A percentile compares a stretch with the other conserved stretches of the same genome.
phyloP scores from a whole-genome alignment of 768 basidiomycete species.

The Sporobolomyces pararoseus region DNA sequence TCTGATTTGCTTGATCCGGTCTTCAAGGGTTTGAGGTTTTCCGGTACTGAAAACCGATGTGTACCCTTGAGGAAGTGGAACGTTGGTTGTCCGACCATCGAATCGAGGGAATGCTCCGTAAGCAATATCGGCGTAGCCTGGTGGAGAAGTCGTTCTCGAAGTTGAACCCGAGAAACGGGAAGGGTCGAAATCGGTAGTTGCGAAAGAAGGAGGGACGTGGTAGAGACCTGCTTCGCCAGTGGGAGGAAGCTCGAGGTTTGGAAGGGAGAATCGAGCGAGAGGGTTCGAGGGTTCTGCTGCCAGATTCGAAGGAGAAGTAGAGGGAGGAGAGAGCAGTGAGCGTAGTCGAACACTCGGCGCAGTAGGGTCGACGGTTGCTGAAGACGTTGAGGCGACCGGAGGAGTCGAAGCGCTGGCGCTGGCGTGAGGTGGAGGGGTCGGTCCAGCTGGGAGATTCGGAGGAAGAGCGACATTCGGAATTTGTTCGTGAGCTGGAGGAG shows the following conservation, averaged over 20 bases:
- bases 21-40: constrained; percentile 15
- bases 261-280: constrained; percentile 37
- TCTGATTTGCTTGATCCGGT: constrained; percentile 10
- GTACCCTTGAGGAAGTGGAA: not conserved
- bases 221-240: constrained; percentile 38
- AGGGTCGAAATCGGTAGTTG: constrained; percentile 24
- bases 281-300: constrained; percentile 12
- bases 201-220: constrained; percentile 21
- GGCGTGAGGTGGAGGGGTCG: constrained; percentile 41
- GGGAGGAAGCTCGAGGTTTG: constrained; percentile 27
- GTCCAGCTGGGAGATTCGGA: constrained; percentile 49
- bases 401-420: constrained; percentile 31
- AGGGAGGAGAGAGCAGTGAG: not conserved
- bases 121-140: constrained; percentile 15
- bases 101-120: constrained; percentile 37
- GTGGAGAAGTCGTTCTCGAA: not conserved
- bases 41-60: not conserved
- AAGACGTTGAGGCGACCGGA: not conserved
- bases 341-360: not conserved
- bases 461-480: constrained; percentile 45
- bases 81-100: not conserved
- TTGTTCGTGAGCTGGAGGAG: constrained; percentile 42
- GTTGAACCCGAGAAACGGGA: not conserved
- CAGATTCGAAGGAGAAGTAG: not conserved
- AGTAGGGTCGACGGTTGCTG: not conserved